phyloP scores from a whole-genome alignment of 129 eudicot species.

The Flaveria bidentis region DNA sequence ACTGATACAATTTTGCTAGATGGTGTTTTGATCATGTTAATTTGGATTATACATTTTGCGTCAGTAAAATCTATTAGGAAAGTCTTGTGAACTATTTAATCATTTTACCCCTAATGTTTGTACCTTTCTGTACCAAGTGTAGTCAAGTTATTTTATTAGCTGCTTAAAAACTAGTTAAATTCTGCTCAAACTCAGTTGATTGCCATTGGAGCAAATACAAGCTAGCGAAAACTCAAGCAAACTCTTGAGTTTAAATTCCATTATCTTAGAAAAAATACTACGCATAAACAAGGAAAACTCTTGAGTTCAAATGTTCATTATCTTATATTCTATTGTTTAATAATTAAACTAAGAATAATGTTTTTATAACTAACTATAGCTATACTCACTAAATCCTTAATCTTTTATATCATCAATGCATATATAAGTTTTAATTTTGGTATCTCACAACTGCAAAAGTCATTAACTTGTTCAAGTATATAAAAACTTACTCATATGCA shows the following conservation, averaged over 20 bases:
- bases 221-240: too few relatives aligned
- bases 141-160: too few relatives aligned
- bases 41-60: too few relatives aligned
- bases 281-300: background rate
- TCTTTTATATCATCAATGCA: background rate
- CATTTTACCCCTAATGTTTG: too few relatives aligned
- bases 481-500: background rate
- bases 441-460: background rate
- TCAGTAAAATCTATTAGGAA: too few relatives aligned
- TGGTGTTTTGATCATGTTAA: conserved; percentile 7
- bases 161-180: too few relatives aligned
- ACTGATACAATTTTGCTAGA: background rate
- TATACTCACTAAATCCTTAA: background rate
- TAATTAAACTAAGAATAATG: background rate
- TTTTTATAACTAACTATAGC: background rate
- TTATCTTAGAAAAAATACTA: background rate
- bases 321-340: background rate
- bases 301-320: background rate
- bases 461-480: conserved; percentile 27
- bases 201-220: too few relatives aligned
- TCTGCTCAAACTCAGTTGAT: too few relatives aligned
- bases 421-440: background rate
- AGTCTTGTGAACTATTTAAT: too few relatives aligned
- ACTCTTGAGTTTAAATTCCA: too few relatives aligned
- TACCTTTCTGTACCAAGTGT: too few relatives aligned